Base-by-base conservation (phyloP, 768 basidiomycete genomes). In the Mycena alexandri region DNA sequence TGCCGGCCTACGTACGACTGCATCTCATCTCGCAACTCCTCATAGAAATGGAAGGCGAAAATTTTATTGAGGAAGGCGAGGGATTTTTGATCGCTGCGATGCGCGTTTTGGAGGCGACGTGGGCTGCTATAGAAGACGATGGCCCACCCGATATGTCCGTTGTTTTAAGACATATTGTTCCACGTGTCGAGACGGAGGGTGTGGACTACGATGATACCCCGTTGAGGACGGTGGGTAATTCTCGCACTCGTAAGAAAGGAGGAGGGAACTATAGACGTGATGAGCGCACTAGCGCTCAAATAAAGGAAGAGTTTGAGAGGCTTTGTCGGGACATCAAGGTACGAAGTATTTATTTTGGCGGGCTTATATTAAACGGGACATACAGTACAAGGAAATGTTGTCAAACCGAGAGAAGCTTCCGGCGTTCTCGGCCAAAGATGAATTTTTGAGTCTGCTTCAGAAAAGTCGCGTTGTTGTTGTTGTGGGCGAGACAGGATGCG, bases 401-500 rank as follows among this genome's bases (percentile, higher is more conserved):
- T 75, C 80, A 34, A 79, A 77, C 19, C 83, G 96, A 66, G 77
- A 81, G 72, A 85, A 82, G 61, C 82, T 98, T 19, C 96, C 96
- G 13, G 94, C 95, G 2, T 97, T 92, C 79, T 75, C 83, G 24
- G 86, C 88, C 13, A 86, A 85, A 73, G 84, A 87, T 22, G 80
- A 85, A 16, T 93, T 98, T 70, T 78, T 95, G 52, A 61, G 80
- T 16, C 74, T 83, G 22, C 79, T 98, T 11, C 81, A 86, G 42
- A 78, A 74, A 12, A 88, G 87, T 71, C 82, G 90, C 53, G 93
- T 91, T 4, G 85, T 96, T 1, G 86, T 98, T 0, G 91, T 98
- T 0, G 92, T 96, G 6, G 96, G 96, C 48, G 96, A 97, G 79
- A 95, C 94, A 56, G 93, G 96, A 54, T 94, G 92, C 56, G 96